These are phyloP conservation scores for Cercospora berteroae DNA, from an alignment of 2,329 filamentous ascomycete species.

Conservation along the genomic window DNA sequence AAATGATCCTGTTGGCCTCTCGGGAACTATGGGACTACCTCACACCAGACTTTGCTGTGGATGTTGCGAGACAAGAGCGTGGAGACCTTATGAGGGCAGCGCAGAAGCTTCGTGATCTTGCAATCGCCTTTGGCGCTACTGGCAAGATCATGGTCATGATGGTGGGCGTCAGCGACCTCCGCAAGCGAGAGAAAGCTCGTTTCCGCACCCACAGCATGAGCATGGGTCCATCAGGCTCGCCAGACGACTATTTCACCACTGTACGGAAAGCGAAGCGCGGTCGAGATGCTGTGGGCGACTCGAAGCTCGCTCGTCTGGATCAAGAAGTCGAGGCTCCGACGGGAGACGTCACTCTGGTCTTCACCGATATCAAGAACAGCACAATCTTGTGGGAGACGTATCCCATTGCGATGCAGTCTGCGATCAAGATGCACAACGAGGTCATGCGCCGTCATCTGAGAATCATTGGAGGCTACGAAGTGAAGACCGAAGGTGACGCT, in stretches of 20 bases:
- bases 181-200: slow-evolving; percentile 75
- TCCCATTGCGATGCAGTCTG: slow-evolving; percentile 90
- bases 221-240: slow-evolving; percentile 72
- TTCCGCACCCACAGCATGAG: slow-evolving; percentile 80
- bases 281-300: slow-evolving; percentile 68
- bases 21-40: slow-evolving; percentile 95
- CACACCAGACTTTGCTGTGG: slow-evolving; percentile 83
- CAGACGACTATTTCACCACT: slow-evolving; percentile 66
- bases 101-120: slow-evolving; percentile 89
- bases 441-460: slow-evolving; percentile 91
- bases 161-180: slow-evolving; percentile 86
- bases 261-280: slow-evolving; percentile 63
- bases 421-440: slow-evolving; percentile 96
- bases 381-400: slow-evolving; percentile 95
- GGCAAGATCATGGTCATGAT: slow-evolving; percentile 99
- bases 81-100: slow-evolving; percentile 90
- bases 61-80: slow-evolving; percentile 82
- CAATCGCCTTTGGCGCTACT: slow-evolving; percentile 90
- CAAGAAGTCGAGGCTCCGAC: slow-evolving; percentile 88
- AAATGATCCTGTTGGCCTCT: slow-evolving; percentile 88
- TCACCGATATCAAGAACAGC: slow-evolving; percentile 99
- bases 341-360: slow-evolving; percentile 88
- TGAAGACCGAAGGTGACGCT: slow-evolving; percentile 98
- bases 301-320: slow-evolving; percentile 79
- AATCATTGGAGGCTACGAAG: slow-evolving; percentile 93